These are phyloP conservation scores for Telfairia occidentalis DNA, from an alignment of 331 rosid genomes.

Conservation along the genomic window DNA sequence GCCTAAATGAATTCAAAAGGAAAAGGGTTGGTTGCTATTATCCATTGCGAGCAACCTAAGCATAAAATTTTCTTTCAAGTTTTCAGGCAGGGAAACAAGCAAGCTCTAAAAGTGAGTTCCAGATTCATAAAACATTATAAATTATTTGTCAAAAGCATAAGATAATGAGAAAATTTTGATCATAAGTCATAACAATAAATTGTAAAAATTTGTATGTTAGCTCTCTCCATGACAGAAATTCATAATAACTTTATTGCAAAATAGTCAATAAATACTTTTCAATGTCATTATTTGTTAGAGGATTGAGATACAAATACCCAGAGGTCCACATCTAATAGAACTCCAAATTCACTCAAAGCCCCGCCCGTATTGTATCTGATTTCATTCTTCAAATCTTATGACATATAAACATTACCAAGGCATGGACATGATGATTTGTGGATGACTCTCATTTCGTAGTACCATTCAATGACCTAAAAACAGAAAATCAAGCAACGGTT, in stretches of 20 bases:
- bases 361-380: constrained; percentile 2
- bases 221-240: background rate
- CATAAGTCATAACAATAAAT: background rate
- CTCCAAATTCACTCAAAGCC: constrained; percentile 1
- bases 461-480: constrained; percentile 7
- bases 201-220: background rate
- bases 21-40: background rate
- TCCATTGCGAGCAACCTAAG: background rate
- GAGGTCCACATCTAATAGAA: constrained; percentile 6
- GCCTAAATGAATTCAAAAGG: background rate
- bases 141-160: background rate
- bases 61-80: background rate
- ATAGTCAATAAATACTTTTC: background rate
- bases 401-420: constrained; percentile 5
- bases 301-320: constrained; percentile 6
- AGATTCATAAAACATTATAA: background rate
- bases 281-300: background rate
- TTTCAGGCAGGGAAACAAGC: background rate
- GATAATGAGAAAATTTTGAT: background rate
- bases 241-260: background rate
- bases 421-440: constrained; percentile 5
- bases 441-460: constrained; percentile 13
- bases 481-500: background rate
- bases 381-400: constrained; percentile 9
- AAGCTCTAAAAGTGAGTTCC: background rate